Base-by-base conservation (phyloP, 306 rosid species). In the Carpinus viminea region DNA sequence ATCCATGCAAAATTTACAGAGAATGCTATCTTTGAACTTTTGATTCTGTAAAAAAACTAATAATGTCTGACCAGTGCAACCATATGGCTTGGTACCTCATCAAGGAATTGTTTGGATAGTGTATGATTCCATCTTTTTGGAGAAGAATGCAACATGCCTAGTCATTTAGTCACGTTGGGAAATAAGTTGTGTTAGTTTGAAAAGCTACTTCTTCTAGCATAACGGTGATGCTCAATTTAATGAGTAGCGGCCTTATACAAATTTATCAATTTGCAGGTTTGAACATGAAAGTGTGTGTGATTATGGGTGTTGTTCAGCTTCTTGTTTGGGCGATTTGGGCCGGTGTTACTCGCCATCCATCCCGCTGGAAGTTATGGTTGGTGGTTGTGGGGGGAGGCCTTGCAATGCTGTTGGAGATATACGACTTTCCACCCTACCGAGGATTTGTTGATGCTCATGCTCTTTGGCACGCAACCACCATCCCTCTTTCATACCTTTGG, bases 361-460 rank as follows among this genome's bases (percentile, higher is more conserved):
- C 94, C 0, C 93, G 86, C 65, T 76, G 85, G 89, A 93, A 95
- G 83, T 64, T 95, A 79, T 93, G 94, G 97, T 65, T 77, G 5
- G 90, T 88, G 11, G 91, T 89, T 75, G 85, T 78, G 0, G 96
- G 91, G 48, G 97, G 89, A 38, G 79, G 78, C 72, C 20, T 89
- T 69, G 87, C 94, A 54, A 85, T 89, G 93, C 73, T 93, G 65
- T 76, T 93, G 56, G 91, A 91, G 75, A 83, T 89, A 54, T 89
- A 84, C 24, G 99, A 95, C 72, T 91, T 95, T 85, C 98, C 99
- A 78, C 98, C 99, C 6, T 95, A 90, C 82, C 77, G 12, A 76
- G 99, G 99, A n/a, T 93, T 81, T 71, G 86, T 91, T 52, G 99
- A 95, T 79, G 91, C 96, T 61, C 97, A 88, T 64, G 96, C 99